A percentile compares a stretch with the other conserved stretches of the same genome.
Evolutionary conservation across 176 grass and related monocot species (phyloP).

Genomic region (Carex kokanica): DNA sequence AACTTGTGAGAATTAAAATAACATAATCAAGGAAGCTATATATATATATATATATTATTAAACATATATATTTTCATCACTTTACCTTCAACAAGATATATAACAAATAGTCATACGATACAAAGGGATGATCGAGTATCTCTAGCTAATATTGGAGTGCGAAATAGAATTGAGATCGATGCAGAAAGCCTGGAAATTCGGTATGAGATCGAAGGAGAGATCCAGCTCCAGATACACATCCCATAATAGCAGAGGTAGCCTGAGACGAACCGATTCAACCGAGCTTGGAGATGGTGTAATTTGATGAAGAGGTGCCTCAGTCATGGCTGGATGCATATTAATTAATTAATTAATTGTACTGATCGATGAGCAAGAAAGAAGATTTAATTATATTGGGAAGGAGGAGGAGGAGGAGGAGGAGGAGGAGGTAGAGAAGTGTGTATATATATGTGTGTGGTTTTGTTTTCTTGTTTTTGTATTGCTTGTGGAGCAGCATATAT

Average conservation of each 20-base stretch:
- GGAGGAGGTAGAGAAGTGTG: too few relatives aligned
- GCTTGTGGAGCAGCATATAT: neutral
- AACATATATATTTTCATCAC: neutral
- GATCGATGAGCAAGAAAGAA: neutral
- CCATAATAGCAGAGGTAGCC: slow-evolving; percentile 18
- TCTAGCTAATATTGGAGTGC: slow-evolving; percentile 8
- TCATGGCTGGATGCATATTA: neutral
- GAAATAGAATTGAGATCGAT: slow-evolving; percentile 20
- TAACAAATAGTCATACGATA: neutral
- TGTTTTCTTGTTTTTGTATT: slow-evolving; percentile 19
- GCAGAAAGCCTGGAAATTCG: slow-evolving; percentile 7
- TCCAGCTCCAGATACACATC: slow-evolving; percentile 24
- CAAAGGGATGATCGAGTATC: neutral
- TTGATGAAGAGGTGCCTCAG: slow-evolving; percentile 9
- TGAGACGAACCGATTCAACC: neutral
- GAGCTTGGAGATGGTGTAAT: slow-evolving; percentile 3
- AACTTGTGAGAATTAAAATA: neutral
- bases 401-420: neutral
- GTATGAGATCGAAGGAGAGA: slow-evolving; percentile 22
- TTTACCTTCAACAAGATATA: neutral
- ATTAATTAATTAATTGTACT: too few relatives aligned
- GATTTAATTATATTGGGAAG: neutral
- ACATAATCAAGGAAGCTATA: neutral
- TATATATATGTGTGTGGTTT: too few relatives aligned
- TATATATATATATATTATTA: neutral